These are phyloP conservation scores for Saccharomycopsis babjevae DNA, from an alignment of 805 yeast species.

Conservation along the genomic window DNA sequence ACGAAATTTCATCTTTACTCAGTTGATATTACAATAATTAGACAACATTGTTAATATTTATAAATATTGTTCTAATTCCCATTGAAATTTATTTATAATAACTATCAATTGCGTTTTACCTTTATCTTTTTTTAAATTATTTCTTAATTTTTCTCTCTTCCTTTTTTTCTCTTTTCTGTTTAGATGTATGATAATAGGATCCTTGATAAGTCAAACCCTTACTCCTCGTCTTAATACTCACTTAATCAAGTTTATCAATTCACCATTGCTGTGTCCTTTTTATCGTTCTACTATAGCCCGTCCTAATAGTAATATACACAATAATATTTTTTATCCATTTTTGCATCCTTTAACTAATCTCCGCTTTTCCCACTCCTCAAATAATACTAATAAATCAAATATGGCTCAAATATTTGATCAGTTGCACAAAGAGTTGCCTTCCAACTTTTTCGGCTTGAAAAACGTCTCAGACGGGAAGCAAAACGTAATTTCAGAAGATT, in stretches of 20 bases:
- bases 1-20: not conserved
- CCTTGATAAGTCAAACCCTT: not conserved
- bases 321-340: not conserved
- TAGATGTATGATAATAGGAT: not conserved
- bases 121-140: too few relatives aligned
- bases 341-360: not conserved
- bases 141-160: not conserved
- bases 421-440: slow-evolving; percentile 35
- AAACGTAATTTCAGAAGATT: slow-evolving; percentile 34
- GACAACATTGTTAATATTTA: not conserved
- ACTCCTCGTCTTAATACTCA: not conserved
- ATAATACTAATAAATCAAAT: not conserved
- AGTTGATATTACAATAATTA: not conserved
- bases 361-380: not conserved
- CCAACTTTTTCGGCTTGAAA: slow-evolving; percentile 76
- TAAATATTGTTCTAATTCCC: not conserved
- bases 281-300: not conserved
- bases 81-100: not conserved
- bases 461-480: slow-evolving; percentile 60
- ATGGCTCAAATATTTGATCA: slow-evolving; percentile 3
- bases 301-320: not conserved
- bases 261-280: not conserved
- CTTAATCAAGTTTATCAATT: not conserved
- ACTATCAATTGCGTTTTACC: too few relatives aligned
- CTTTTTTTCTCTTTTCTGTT: not conserved